Conservation (phyloP, 768 basidiomycete genomes). For the Crassisporium funariophilum region DNA sequence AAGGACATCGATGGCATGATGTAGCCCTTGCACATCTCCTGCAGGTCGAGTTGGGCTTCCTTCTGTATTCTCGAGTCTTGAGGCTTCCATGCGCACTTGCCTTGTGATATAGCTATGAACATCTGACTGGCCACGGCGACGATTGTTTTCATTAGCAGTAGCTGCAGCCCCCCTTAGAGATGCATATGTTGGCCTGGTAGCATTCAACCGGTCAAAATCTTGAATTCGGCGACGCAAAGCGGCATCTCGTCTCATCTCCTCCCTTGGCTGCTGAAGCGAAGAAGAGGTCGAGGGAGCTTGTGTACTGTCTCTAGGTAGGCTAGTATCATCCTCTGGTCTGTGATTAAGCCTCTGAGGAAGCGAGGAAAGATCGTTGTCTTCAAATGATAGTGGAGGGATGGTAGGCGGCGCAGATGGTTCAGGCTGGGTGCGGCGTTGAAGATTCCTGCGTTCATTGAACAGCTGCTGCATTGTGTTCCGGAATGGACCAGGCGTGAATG, state of each 20-base stretch:
- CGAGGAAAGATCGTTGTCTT: conserved; percentile 18
- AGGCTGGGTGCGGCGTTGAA: conserved; percentile 2
- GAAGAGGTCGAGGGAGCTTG: too few species aligned
- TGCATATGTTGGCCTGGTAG: too few species aligned
- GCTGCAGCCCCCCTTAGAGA: not conserved
- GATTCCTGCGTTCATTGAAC: conserved; percentile 16
- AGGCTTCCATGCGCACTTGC: conserved; percentile 29
- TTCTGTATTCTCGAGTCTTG: conserved; percentile 22
- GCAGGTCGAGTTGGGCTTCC: conserved; percentile 6
- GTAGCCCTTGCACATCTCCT: conserved; percentile 25
- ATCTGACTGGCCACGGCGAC: conserved; percentile 3
- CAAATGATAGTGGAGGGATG: conserved; percentile 43
- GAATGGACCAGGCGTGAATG: conserved; percentile 49
- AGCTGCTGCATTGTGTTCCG: conserved; percentile 47
- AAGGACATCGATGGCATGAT: conserved; percentile 33
- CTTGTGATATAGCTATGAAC: conserved; percentile 23
- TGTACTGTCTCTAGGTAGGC: too few species aligned
- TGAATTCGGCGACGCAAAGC: too few species aligned
- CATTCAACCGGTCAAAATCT: too few species aligned
- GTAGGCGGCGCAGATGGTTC: conserved; percentile 25
- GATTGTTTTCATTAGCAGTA: not conserved
- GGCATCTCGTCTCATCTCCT: too few species aligned
- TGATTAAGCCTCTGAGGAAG: conserved; percentile 2
- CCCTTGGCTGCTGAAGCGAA: too few species aligned
- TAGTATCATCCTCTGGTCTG: not conserved